Evolutionary conservation across 768 basidiomycete species (phyloP).

Genomic region (Macrolepiota fuliginosa): DNA sequence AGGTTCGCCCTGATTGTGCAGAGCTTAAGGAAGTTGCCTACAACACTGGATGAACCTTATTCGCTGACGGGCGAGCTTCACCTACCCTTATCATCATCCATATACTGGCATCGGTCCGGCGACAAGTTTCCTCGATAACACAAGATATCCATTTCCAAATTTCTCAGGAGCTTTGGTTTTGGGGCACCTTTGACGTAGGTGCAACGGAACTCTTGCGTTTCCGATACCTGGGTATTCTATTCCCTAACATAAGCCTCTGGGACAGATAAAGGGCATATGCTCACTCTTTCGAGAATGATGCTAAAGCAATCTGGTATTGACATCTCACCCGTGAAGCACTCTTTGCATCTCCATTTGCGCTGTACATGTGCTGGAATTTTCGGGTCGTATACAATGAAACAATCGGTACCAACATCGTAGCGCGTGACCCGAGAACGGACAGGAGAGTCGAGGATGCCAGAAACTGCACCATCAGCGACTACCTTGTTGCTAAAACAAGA

Average conservation of each 20-base stretch:
- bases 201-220: slow-evolving; percentile 37
- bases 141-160: background rate
- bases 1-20: slow-evolving; percentile 28
- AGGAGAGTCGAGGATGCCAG: slow-evolving; percentile 43
- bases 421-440: slow-evolving; percentile 47
- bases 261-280: background rate
- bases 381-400: slow-evolving; percentile 32
- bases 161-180: background rate
- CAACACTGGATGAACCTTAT: background rate
- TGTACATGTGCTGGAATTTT: slow-evolving; percentile 37
- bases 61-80: background rate
- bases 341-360: slow-evolving; percentile 28
- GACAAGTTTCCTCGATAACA: slow-evolving; percentile 8
- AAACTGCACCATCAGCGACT: slow-evolving; percentile 49
- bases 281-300: slow-evolving; percentile 40
- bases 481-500: slow-evolving; percentile 34
- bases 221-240: slow-evolving; percentile 43
- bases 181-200: background rate
- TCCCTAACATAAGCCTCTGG: background rate
- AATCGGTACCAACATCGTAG: slow-evolving; percentile 45
- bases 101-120: background rate
- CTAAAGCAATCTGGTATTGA: slow-evolving; percentile 39
- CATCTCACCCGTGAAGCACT: slow-evolving; percentile 35
- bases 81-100: slow-evolving; percentile 9
- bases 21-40: slow-evolving; percentile 26